Base-by-base conservation (phyloP, 441 rosid genomes). In the Eugenia klotzschiana region DNA sequence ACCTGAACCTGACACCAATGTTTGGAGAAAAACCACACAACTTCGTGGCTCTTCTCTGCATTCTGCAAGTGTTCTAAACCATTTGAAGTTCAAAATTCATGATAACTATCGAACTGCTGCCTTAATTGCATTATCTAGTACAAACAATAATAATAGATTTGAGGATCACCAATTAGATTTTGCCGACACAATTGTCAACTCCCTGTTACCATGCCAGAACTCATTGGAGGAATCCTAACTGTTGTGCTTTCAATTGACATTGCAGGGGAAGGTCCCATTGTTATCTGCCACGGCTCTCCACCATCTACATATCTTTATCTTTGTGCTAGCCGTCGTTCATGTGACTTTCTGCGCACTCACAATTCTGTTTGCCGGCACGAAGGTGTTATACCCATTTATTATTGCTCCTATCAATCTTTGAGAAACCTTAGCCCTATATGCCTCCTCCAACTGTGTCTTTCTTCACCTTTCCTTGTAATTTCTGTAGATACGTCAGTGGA, bases 221-320 rank as follows among this genome's bases (percentile, higher is more conserved):
- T 37, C 77, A 69, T 22, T 20, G 77, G 77, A 69, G 15, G 15
- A 37, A 37, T 69, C 37, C 77, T 69, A 18, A 69, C 46, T 10
- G 7, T 2, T 20, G 77, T 37, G 77, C 7, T 46, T 37, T 20
- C 15, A 2, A 64, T 64, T 69, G 77, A 69, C 77, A 69, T 69
- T 69, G 77, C 94, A 96, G 98, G 99, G 93, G 77, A 91, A 91
- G 85, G 94, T 86, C 18, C 90, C 95, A 33, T 80, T 96, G 52
- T 86, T 96, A 86, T 94, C 98, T 8, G 25, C 87, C 25, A 90
- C 93, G 23, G 99, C 99, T 8, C 79, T 96, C 79, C 98, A 96
- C 80, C 98, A 96, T 88, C 94, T 96, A 51, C 98, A 95, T 77
- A 93, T 94, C 82, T 95, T 96, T 85, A 94, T 96, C 89, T 96